phyloP scores from a whole-genome alignment of 1,284 basidiomycete genomes.

The Phenoliferia sp. region DNA sequence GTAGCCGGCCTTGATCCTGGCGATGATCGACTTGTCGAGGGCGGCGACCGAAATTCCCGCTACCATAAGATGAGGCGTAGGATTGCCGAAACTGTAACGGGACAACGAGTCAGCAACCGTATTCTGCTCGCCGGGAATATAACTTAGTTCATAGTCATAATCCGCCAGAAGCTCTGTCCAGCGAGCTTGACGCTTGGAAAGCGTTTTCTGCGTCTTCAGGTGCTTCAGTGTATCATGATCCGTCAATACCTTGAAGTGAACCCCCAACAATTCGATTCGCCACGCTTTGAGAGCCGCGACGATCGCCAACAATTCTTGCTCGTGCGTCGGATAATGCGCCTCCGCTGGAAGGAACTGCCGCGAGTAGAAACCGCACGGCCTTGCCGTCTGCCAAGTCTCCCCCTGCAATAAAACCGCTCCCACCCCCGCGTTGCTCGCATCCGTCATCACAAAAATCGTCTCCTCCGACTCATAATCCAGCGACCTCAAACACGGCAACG shows the following conservation, averaged over 20 bases:
- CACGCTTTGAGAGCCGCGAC: constrained; percentile 23
- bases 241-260: constrained; percentile 42
- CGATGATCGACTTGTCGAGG: constrained; percentile 22
- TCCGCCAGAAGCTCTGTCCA: constrained; percentile 36
- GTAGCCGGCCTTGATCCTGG: constrained; percentile 40
- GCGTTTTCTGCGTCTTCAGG: constrained; percentile 42
- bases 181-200: constrained; percentile 32
- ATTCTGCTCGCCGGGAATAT: constrained; percentile 42
- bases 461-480: no score
- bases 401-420: no score
- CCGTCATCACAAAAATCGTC: no score
- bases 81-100: constrained; percentile 4
- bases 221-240: constrained; percentile 47
- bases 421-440: no score
- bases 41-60: constrained; percentile 45
- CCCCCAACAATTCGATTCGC: constrained; percentile 31
- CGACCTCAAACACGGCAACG: no score
- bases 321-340: no score
- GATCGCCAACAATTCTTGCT: no score
- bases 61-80: neutral
- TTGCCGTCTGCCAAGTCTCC: no score
- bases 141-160: constrained; percentile 41
- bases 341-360: no score
- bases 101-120: constrained; percentile 35
- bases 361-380: no score